phyloP scores from a whole-genome alignment of 495 filamentous ascomycete genomes.

The Letharia columbiana region DNA sequence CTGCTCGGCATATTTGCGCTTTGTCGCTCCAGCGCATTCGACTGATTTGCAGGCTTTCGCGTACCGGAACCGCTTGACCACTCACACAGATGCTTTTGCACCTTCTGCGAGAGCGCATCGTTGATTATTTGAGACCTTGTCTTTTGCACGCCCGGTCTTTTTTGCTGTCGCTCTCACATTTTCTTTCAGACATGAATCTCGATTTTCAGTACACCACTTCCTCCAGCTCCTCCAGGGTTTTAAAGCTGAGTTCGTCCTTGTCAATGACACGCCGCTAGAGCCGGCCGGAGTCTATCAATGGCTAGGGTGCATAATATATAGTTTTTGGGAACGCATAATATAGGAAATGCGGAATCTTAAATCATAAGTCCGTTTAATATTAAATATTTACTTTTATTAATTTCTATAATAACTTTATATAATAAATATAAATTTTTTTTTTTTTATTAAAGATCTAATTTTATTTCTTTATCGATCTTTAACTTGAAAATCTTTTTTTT shows the following conservation, averaged over 20 bases:
- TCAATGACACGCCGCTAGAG: neutral
- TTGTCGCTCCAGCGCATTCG: neutral
- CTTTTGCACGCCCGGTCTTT: neutral
- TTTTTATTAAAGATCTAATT: too few species aligned
- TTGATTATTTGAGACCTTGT: neutral
- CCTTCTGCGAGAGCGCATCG: neutral
- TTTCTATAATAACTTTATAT: too few species aligned
- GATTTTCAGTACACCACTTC: neutral
- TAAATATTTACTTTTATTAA: too few species aligned
- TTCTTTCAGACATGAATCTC: neutral
- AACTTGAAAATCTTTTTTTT: too few species aligned
- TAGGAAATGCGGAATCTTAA: too few species aligned
- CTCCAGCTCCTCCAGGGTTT: neutral
- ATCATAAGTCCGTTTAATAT: too few species aligned
- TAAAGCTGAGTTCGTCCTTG: neutral
- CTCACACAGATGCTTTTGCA: neutral
- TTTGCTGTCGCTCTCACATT: neutral
- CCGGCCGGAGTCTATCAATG: neutral
- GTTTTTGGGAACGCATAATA: too few species aligned
- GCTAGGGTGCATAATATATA: too few species aligned
- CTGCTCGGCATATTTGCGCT: neutral
- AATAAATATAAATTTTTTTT: too few species aligned
- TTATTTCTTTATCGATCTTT: too few species aligned
- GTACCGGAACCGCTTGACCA: neutral
- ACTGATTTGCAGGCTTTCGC: too few species aligned